These are phyloP conservation scores for Cadophora gregata DNA, from an alignment of 2,329 filamentous ascomycete genomes.

Conservation along the genomic window DNA sequence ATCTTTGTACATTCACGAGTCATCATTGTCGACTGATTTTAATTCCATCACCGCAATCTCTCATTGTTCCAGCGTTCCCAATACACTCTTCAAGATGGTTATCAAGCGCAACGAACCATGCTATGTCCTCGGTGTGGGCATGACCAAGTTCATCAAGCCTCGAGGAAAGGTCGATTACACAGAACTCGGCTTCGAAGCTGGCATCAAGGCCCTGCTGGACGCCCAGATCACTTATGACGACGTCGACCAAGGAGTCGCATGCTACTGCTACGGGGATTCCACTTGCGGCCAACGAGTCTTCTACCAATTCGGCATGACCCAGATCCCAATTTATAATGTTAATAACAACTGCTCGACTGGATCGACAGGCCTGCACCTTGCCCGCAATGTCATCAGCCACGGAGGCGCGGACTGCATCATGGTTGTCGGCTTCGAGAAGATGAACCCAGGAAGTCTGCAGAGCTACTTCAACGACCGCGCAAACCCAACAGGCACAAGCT, in stretches of 20 bases:
- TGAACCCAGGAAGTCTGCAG: constrained; percentile 89
- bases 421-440: constrained; percentile 97
- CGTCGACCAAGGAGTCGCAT: constrained; percentile 93
- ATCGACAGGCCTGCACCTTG: constrained; percentile 89
- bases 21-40: no score
- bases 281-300: constrained; percentile 96
- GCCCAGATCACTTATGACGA: constrained; percentile 96
- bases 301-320: constrained; percentile 98
- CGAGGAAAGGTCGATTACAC: constrained; percentile 93
- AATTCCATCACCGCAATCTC: neutral
- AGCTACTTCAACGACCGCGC: constrained; percentile 84
- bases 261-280: constrained; percentile 96
- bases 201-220: constrained; percentile 61
- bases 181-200: constrained; percentile 88
- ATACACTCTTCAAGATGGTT: constrained; percentile 25
- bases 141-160: constrained; percentile 99
- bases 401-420: constrained; percentile 87
- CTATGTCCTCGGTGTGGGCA: constrained; percentile 96
- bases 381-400: constrained; percentile 76
- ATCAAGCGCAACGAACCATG: constrained; percentile 34
- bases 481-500: constrained; percentile 76
- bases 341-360: constrained; percentile 99
- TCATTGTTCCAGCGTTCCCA: neutral
- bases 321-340: constrained; percentile 96
- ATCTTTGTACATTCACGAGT: neutral